Evolutionary conservation across 352 stramenopile species (phyloP).

Genomic region (Phytophthora parvispora): DNA sequence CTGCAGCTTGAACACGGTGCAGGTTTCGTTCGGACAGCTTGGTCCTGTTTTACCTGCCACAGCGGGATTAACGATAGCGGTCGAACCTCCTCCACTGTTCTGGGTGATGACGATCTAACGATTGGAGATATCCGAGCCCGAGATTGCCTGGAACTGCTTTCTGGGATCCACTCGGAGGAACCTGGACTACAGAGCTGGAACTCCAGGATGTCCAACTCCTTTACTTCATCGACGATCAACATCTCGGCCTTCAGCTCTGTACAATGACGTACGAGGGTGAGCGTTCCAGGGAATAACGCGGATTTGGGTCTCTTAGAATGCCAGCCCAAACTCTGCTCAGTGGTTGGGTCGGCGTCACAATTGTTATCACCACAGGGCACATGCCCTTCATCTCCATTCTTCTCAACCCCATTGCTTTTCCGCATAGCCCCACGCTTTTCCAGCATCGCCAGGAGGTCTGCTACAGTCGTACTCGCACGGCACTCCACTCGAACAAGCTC

Average conservation of each 20-base stretch:
- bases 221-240: slow-evolving; percentile 22
- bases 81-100: slow-evolving; percentile 15
- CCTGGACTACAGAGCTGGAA: slow-evolving; percentile 15
- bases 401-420: slow-evolving; percentile 13
- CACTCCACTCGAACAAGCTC: slow-evolving; percentile 46
- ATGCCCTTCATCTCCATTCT: background rate
- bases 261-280: slow-evolving; percentile 31
- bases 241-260: slow-evolving; percentile 19
- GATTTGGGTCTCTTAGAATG: slow-evolving; percentile 8
- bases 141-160: slow-evolving; percentile 1
- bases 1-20: background rate
- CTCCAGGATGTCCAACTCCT: slow-evolving; percentile 50
- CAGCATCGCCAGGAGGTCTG: slow-evolving; percentile 23
- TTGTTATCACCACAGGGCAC: slow-evolving; percentile 22
- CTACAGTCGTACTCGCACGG: slow-evolving; percentile 31
- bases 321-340: slow-evolving; percentile 13
- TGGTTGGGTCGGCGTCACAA: slow-evolving; percentile 16
- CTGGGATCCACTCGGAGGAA: slow-evolving; percentile 2
- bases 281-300: slow-evolving; percentile 4
- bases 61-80: slow-evolving; percentile 18
- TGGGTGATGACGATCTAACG: background rate
- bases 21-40: background rate
- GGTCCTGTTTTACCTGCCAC: slow-evolving; percentile 7
- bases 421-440: slow-evolving; percentile 18
- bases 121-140: slow-evolving; percentile 1